Evolutionary conservation across 228 moss, liverwort and hornwort genomes (phyloP), one percentile per base, ranked within the genome.

Genomic region (Sphagnum fallax): DNA sequence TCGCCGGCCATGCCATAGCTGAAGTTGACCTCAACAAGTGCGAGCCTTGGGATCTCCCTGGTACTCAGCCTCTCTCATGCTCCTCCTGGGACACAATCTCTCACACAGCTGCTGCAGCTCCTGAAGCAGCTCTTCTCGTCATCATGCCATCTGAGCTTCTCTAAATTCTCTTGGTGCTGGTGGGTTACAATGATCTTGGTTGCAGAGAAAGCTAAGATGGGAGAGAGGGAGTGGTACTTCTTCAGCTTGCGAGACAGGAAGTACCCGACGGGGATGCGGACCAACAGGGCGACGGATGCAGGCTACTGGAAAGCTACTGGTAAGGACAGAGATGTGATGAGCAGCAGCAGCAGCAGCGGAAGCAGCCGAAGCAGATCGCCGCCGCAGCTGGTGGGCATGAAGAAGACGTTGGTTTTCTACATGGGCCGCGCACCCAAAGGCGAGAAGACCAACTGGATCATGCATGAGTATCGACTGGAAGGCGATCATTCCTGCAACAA

Each of bases 341-440:
- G 74, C 65, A 71, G 76, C 52, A 65, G 67, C 64, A 70, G 1
- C 32, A 32, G 1, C 32, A 32, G 1, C 32, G 32, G 32, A 32
- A 32, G 32, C 32, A 32, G 32, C 32, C 32, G 32, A 32, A 32
- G 32, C 3, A 32, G 32, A 32, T 32, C 32, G 2, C 32, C 32
- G 32, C 32, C 32, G 32, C 63, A 60, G 69, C 32, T 32, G 32
- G 32, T 82, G 11, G 92, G 92, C 10, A 73, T 93, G 58, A 93
- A 90, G 70, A 93, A 93, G 71, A 90, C 88, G 3, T 78, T 93
- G 4, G 93, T 93, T 16, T 93, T 90, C 68, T 93, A 93, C 73
- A 81, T 78, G 0, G 90, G 90, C 51, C 88, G 83, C 7, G 90
- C 93, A n/a, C 90, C 93, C 4, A 75, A 67, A 10, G 93, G 93